Percentiles rank a stretch among this genome's conserved stretches.
Evolutionary conservation across 495 filamentous ascomycete species (phyloP).

Genomic region (Talaromyces borbonicus): DNA sequence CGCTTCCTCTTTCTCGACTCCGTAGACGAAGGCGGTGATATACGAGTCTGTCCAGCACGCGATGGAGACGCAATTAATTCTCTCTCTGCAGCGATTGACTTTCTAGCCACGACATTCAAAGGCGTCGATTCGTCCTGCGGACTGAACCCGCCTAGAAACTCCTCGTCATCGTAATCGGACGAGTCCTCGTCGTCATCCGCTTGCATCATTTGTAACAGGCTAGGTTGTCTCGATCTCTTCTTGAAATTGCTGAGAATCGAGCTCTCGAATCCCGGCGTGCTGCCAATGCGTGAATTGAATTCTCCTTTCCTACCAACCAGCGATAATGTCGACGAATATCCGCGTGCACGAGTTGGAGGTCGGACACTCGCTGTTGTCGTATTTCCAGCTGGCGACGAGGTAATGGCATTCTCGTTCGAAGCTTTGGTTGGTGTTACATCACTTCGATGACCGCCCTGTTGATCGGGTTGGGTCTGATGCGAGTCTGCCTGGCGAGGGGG

Average conservation of each 20-base stretch:
- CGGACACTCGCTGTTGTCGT: slow-evolving; percentile 27
- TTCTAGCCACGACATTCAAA: slow-evolving; percentile 33
- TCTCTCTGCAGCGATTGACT: slow-evolving; percentile 15
- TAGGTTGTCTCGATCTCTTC: slow-evolving; percentile 54
- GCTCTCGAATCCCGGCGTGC: slow-evolving; percentile 45
- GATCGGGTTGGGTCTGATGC: neutral
- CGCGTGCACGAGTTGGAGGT: slow-evolving; percentile 35
- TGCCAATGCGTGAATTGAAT: slow-evolving; percentile 28
- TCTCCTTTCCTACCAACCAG: slow-evolving; percentile 35
- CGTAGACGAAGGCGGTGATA: slow-evolving; percentile 18
- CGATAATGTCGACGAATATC: slow-evolving; percentile 37
- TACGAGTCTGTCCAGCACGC: slow-evolving; percentile 7
- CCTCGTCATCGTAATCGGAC: slow-evolving; percentile 38
- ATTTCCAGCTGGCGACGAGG: slow-evolving; percentile 30
- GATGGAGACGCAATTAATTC: slow-evolving; percentile 14
- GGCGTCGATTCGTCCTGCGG: slow-evolving; percentile 62
- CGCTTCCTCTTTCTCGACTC: slow-evolving; percentile 32
- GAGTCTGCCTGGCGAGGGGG: neutral
- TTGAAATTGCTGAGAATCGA: slow-evolving; percentile 53
- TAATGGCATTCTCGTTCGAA: slow-evolving; percentile 29
- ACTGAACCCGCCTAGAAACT: slow-evolving; percentile 48
- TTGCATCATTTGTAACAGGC: slow-evolving; percentile 56
- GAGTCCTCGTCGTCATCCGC: slow-evolving; percentile 39
- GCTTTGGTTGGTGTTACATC: slow-evolving; percentile 26
- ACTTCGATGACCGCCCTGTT: neutral